phyloP scores from a whole-genome alignment of 176 grass and related monocot species.

The Phragmites australis region DNA sequence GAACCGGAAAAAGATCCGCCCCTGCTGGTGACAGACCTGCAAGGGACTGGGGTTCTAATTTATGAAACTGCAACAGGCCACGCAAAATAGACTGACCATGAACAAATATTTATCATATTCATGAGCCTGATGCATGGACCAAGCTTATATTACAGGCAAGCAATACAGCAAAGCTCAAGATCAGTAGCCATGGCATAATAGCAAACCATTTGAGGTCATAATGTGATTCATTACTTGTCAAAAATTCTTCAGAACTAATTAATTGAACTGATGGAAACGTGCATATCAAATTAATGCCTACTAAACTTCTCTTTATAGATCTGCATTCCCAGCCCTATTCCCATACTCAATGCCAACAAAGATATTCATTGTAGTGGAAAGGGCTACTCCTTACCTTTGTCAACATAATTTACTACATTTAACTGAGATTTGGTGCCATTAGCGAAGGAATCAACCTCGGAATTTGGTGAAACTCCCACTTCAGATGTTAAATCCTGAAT shows the following conservation, averaged over 20 bases:
- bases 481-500: conserved; percentile 69
- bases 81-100: not conserved
- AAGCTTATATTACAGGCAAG: not conserved
- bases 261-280: not conserved
- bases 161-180: not conserved
- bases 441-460: conserved; percentile 50
- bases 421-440: conserved; percentile 56
- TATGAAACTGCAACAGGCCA: not conserved
- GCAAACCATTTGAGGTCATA: not conserved
- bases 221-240: not conserved
- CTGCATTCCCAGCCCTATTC: not conserved
- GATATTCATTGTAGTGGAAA: not conserved
- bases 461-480: conserved; percentile 46
- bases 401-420: conserved; percentile 43
- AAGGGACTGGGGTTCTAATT: conserved; percentile 1
- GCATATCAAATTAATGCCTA: not conserved
- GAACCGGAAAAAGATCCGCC: not conserved
- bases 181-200: not conserved
- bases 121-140: conserved; percentile 2
- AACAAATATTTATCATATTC: conserved; percentile 10
- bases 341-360: not conserved
- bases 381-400: conserved; percentile 49
- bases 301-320: not conserved
- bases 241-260: not conserved
- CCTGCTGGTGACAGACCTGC: conserved; percentile 3